These are phyloP conservation scores for Pythium vanterpoolii DNA, from an alignment of 352 stramenopile genomes.

Conservation along the genomic window DNA sequence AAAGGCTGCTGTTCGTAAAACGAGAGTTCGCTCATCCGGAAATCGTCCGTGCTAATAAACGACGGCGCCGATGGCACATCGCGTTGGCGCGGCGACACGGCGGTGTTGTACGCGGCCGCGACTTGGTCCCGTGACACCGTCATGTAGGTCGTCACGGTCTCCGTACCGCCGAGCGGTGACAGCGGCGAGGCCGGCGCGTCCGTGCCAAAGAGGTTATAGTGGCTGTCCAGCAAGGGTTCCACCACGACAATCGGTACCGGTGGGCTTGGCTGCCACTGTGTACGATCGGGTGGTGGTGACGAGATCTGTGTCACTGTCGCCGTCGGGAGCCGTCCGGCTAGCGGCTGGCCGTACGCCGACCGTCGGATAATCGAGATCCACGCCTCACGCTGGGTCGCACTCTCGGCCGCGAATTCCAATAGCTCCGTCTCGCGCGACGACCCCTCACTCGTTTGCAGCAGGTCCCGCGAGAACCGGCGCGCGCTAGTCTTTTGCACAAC, in stretches of 20 bases:
- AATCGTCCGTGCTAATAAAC: constrained; percentile 12
- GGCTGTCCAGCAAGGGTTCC: neutral
- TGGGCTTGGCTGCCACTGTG: neutral
- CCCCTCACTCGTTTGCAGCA: neutral
- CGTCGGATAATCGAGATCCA: constrained; percentile 37
- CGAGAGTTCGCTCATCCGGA: constrained; percentile 4
- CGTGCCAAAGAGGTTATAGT: constrained; percentile 8
- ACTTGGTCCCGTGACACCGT: neutral
- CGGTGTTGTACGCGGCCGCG: neutral
- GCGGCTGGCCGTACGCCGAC: neutral
- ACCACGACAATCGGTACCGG: constrained; percentile 1
- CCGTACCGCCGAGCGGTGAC: neutral
- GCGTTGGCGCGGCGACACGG: constrained; percentile 4
- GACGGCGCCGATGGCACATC: constrained; percentile 16
- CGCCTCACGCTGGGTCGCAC: constrained; percentile 22
- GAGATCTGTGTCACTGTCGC: neutral
- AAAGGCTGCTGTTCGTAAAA: constrained; percentile 21
- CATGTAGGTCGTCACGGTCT: neutral
- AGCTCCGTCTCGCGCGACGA: constrained; percentile 17
- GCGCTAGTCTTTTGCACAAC: constrained; percentile 42
- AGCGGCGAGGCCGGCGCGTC: neutral
- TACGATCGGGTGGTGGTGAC: neutral
- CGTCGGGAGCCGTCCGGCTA: neutral
- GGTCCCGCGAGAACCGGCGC: constrained; percentile 21
- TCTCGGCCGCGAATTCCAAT: constrained; percentile 46